Percentiles rank a stretch among this genome's conserved stretches.
Evolutionary conservation across 2,329 filamentous ascomycete species (phyloP).

Genomic region (Juglanconis sp.): DNA sequence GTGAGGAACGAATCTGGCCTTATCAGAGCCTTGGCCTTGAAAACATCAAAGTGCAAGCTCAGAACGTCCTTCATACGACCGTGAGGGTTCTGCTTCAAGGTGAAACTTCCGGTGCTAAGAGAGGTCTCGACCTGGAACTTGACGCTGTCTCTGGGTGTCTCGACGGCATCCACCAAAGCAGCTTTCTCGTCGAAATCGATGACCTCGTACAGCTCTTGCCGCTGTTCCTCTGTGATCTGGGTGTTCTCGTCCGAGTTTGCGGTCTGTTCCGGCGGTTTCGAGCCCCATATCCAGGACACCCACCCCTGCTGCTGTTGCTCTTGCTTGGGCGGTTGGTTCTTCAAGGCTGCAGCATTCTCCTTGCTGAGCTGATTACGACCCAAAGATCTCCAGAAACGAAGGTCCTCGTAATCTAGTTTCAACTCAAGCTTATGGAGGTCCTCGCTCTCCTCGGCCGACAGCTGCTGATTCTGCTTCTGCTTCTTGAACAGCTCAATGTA

Average conservation of each 20-base stretch:
- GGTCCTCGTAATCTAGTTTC: conserved; percentile 89
- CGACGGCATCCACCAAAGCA: conserved; percentile 80
- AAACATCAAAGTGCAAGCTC: conserved; percentile 89
- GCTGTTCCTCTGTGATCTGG: conserved; percentile 90
- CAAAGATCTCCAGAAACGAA: conserved; percentile 94
- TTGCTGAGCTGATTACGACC: conserved; percentile 93
- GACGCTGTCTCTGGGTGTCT: conserved; percentile 84
- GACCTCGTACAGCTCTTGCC: conserved; percentile 92
- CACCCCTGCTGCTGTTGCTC: conserved; percentile 74
- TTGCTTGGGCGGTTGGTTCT: conserved; percentile 47
- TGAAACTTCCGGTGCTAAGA: conserved; percentile 94
- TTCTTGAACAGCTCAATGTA: conserved; percentile 98
- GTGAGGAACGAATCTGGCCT: conserved; percentile 87
- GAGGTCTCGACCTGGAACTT: conserved; percentile 91
- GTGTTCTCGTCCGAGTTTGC: conserved; percentile 69
- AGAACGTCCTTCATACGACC: conserved; percentile 77
- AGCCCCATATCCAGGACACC: conserved; percentile 89
- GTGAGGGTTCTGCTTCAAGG: conserved; percentile 80
- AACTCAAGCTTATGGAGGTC: conserved; percentile 75
- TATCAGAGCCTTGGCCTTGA: conserved; percentile 85
- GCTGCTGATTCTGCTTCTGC: conserved; percentile 70
- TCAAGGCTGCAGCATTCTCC: conserved; percentile 87
- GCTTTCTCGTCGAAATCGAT: conserved; percentile 99
- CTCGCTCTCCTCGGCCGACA: conserved; percentile 67
- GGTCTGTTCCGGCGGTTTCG: conserved; percentile 58